Evolutionary conservation across 139 green algal species (phyloP).

Genomic region (Chlamydomonas asymmetrica): DNA sequence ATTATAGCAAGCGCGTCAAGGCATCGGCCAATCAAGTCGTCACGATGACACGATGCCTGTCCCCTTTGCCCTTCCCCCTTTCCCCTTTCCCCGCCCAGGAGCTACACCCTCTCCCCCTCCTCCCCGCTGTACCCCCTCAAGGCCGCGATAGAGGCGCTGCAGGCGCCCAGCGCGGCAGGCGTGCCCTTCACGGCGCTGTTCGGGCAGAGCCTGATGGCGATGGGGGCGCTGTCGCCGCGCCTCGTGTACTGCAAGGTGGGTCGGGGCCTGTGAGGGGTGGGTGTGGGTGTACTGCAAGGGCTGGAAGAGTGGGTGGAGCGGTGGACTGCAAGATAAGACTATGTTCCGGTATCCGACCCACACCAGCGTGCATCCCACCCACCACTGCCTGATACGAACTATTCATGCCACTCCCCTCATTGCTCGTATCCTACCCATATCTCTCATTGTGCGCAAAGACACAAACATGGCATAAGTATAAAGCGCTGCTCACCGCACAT

Average conservation of each 20-base stretch:
- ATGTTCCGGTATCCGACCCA: not conserved
- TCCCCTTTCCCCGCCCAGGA: not conserved
- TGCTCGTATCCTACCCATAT: no score
- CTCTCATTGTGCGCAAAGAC: not conserved
- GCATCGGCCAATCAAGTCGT: not conserved
- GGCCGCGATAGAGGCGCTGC: conserved; percentile 15
- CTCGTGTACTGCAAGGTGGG: conserved; percentile 12
- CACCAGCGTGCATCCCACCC: not conserved
- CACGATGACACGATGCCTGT: not conserved
- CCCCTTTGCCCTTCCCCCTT: not conserved
- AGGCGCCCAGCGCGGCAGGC: conserved; percentile 6
- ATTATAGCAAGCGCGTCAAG: not conserved
- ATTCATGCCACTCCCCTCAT: no score
- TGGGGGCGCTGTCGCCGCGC: conserved; percentile 9
- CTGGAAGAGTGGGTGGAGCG: not conserved
- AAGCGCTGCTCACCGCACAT: not conserved
- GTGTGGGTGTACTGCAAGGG: not conserved
- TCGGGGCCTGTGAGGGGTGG: not conserved
- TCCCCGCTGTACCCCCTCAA: conserved; percentile 1
- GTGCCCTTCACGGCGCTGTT: conserved; percentile 27
- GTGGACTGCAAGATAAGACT: not conserved
- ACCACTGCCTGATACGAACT: no score
- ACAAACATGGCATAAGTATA: no score
- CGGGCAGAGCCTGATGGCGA: conserved; percentile 3
- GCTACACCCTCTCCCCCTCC: not conserved